phyloP scores from a whole-genome alignment of 106 monocot species.

The Platanthera guangdongensis region DNA sequence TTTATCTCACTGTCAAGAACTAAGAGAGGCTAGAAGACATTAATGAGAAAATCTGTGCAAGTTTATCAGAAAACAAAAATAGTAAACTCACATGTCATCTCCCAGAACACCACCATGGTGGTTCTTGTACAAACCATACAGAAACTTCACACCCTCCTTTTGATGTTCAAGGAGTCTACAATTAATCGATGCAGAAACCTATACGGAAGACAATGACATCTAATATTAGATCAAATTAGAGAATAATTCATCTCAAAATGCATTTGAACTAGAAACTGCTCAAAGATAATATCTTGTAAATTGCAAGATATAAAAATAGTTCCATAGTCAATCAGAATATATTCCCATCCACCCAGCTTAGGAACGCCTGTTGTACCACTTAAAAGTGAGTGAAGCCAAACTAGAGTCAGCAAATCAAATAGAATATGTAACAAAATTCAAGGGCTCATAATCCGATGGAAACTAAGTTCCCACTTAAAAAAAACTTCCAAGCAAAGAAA shows the following conservation, averaged over 20 bases:
- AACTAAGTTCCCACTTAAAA: not conserved
- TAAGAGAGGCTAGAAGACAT: not conserved
- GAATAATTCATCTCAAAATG: slow-evolving; percentile 6
- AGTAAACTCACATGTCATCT: slow-evolving; percentile 82
- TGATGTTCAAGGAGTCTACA: slow-evolving; percentile 90
- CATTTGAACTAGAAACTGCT: not conserved
- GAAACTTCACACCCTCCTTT: slow-evolving; percentile 74
- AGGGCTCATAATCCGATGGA: no score
- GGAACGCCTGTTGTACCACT: no score
- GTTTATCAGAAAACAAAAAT: not conserved
- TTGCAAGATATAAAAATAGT: not conserved
- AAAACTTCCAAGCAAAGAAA: not conserved
- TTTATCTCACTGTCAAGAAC: not conserved
- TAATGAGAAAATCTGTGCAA: not conserved
- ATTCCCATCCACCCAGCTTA: no score
- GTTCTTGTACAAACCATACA: slow-evolving; percentile 66
- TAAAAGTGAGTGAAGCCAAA: no score
- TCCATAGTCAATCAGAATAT: no score
- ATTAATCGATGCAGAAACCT: slow-evolving; percentile 91
- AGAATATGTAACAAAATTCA: no score
- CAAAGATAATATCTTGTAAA: not conserved
- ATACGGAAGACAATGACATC: not conserved
- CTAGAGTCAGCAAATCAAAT: no score
- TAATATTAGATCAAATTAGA: slow-evolving; percentile 5
- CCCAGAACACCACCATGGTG: slow-evolving; percentile 94